A percentile compares a stretch with the other conserved stretches of the same genome.
phyloP scores from a whole-genome alignment of 2,329 filamentous ascomycete genomes.

The Cryphonectria radicalis region DNA sequence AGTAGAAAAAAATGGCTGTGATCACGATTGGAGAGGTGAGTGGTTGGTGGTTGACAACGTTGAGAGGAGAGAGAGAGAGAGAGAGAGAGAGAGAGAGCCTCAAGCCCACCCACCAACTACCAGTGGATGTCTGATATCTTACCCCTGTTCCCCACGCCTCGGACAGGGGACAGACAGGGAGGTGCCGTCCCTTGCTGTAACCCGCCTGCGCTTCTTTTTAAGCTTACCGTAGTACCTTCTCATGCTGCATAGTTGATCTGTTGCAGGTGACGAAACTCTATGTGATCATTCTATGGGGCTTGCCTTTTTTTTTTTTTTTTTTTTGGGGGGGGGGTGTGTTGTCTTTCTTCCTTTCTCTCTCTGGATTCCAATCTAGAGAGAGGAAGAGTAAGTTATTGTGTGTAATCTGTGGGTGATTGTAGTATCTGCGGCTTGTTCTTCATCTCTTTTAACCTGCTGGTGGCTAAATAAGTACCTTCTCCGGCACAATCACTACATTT shows the following conservation, averaged over 20 bases:
- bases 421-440: background rate
- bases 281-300: background rate
- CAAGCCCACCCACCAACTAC: background rate
- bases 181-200: background rate
- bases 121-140: background rate
- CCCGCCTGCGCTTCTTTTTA: conserved; percentile 5
- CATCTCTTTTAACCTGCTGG: background rate
- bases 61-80: background rate
- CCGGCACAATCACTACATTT: too few relatives aligned
- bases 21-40: too few relatives aligned
- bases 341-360: too few relatives aligned
- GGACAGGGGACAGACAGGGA: background rate
- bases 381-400: too few relatives aligned
- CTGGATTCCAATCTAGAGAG: too few relatives aligned
- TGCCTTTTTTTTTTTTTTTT: too few relatives aligned
- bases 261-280: background rate
- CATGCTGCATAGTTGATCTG: background rate
- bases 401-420: too few relatives aligned
- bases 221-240: background rate
- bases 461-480: too few relatives aligned
- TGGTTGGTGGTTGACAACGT: background rate
- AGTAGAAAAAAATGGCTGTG: background rate
- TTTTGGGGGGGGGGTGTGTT: too few relatives aligned
- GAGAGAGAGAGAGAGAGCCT: background rate
- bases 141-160: conserved; percentile 6